Percentiles rank a stretch among this genome's conserved stretches.
Conservation (phyloP, 1,139 yeast species). For the Lodderomyces margitis region DNA sequence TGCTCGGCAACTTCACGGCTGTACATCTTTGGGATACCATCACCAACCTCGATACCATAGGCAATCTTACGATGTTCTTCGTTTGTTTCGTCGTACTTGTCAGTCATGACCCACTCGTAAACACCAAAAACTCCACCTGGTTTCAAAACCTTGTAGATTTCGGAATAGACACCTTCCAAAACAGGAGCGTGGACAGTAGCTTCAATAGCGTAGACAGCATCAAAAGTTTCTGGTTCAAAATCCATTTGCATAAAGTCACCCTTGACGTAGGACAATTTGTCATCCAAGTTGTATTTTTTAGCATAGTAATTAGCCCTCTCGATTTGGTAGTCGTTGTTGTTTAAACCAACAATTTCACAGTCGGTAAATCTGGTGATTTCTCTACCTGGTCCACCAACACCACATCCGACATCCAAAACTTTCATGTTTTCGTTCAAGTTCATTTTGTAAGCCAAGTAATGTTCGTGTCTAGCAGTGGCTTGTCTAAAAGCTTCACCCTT, state of each 20-base stretch:
- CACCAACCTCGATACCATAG: slow-evolving; percentile 97
- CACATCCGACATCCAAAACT: slow-evolving; percentile 98
- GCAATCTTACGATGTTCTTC: slow-evolving; percentile 92
- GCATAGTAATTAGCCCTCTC: slow-evolving; percentile 89
- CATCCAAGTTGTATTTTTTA: slow-evolving; percentile 57
- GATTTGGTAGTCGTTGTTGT: slow-evolving; percentile 96
- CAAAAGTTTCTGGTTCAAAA: slow-evolving; percentile 83
- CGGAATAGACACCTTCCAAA: slow-evolving; percentile 92
- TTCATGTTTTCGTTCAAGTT: slow-evolving; percentile 74
- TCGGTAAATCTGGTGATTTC: slow-evolving; percentile 92
- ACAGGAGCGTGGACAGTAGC: slow-evolving; percentile 98
- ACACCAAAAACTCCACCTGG: slow-evolving; percentile 98
- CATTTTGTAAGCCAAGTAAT: slow-evolving; percentile 86
- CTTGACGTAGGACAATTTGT: slow-evolving; percentile 82
- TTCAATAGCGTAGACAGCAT: slow-evolving; percentile 97
- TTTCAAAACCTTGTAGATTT: slow-evolving; percentile 91
- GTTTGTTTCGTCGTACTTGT: slow-evolving; percentile 81
- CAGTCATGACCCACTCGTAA: slow-evolving; percentile 99
- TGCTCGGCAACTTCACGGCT: slow-evolving; percentile 77
- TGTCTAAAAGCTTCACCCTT: slow-evolving; percentile 91
- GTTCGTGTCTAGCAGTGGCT: slow-evolving; percentile 97
- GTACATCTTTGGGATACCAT: slow-evolving; percentile 98
- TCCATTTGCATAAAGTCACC: slow-evolving; percentile 99
- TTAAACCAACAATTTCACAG: slow-evolving; percentile 83
- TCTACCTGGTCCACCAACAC: slow-evolving; percentile 99